Base-by-base conservation (phyloP, 31 red algal genomes). In the Asparagopsis taxiformis region DNA sequence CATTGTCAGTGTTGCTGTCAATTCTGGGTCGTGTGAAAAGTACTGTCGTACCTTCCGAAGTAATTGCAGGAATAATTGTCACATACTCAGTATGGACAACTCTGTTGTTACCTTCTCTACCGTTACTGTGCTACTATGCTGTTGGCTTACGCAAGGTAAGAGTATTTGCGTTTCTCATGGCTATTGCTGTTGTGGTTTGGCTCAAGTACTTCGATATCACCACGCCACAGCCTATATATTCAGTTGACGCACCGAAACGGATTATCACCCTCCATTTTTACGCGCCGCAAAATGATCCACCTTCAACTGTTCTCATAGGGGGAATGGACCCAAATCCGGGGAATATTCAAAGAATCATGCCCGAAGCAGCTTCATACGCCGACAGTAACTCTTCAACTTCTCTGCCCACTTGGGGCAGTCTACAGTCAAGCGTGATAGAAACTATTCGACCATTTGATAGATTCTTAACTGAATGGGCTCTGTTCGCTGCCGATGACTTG, bases 161-260 rank as follows among this genome's bases (percentile, higher is more conserved):
- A n/a, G 31, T 24, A 11, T 3, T 67, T 3, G 49, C 46, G 3
- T 78, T 89, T 31, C 31, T 57, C 9, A 16, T 53, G 6, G 41
- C 56, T 37, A 16, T 68, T 37, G 34, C 20, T 43, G 54, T 64
- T 26, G 55, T 69, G 16, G 51, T 62, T 61, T 19, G 33, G 37
- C 17, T 19, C 1, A 28, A 24, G 28, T 63, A 39, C 58, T 19
- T 20, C 7, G 4, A 65, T 31, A 46, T 17, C 60, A 16, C 23
- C 50, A 32, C 46, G 36, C 15, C 55, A 41, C 41, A 31, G 66
- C n/a, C 32, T 11, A 15, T 66, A 15, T 65, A 89, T 48, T 32
- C 48, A 35, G 46, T 66, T 1, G 38, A 24, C 8, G 74, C 73
- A 19, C 84, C 84, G 41, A 89, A 89, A 73, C 64, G 84, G 48